These are phyloP conservation scores for Kazachstania taianensis DNA, from an alignment of 805 yeast genomes.

Conservation along the genomic window DNA sequence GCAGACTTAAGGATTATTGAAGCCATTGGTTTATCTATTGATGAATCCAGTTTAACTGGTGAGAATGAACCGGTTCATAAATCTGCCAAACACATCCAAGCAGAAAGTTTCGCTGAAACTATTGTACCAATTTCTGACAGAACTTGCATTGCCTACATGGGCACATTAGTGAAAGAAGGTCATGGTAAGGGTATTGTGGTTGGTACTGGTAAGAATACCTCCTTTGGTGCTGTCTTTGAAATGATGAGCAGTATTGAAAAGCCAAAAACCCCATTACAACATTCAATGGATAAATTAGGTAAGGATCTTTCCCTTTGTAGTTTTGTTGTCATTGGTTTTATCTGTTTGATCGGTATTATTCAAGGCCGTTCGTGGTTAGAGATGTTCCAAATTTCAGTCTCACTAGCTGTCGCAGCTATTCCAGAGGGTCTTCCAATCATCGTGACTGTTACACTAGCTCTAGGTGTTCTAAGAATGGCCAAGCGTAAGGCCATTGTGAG, in stretches of 20 bases:
- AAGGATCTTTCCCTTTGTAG: conserved; percentile 78
- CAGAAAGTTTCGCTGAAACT: conserved; percentile 19
- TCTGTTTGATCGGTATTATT: conserved; percentile 77
- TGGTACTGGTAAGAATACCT: conserved; percentile 82
- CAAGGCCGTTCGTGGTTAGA: conserved; percentile 95
- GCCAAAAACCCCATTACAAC: conserved; percentile 95
- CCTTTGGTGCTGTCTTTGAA: conserved; percentile 88
- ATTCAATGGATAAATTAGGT: conserved; percentile 91
- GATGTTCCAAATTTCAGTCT: conserved; percentile 95
- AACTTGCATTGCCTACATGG: conserved; percentile 83
- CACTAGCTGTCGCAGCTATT: conserved; percentile 96
- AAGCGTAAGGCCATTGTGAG: conserved; percentile 87
- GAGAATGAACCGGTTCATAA: conserved; percentile 85
- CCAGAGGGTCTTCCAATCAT: conserved; percentile 98
- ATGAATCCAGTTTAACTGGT: conserved; percentile 92
- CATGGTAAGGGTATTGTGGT: conserved; percentile 89
- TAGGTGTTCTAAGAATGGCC: conserved; percentile 96
- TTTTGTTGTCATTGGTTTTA: conserved; percentile 82
- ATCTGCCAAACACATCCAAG: conserved; percentile 35
- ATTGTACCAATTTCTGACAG: conserved; percentile 58
- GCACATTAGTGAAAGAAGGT: conserved; percentile 93
- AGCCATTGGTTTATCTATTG: conserved; percentile 72
- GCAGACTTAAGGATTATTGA: conserved; percentile 82
- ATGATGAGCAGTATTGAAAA: conserved; percentile 94
- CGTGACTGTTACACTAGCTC: conserved; percentile 92